Evolutionary conservation across 345 rosid genomes (phyloP).

Genomic region (Pelargonium nanum): DNA sequence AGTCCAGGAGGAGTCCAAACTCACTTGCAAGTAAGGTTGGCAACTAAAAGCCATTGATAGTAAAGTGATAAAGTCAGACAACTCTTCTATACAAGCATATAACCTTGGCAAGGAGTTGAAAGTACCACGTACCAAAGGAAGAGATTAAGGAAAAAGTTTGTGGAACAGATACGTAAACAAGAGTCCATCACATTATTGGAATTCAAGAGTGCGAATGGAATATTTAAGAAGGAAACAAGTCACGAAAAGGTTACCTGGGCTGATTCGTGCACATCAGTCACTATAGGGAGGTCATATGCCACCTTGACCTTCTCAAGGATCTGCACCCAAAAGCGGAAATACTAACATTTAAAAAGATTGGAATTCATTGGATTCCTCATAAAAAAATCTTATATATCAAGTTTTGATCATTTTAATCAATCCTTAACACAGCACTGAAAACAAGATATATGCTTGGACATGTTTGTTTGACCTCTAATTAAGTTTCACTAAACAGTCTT

Average conservation of each 20-base stretch:
- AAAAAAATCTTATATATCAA: background rate
- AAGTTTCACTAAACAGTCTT: no score
- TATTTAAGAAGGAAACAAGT: background rate
- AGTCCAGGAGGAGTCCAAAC: background rate
- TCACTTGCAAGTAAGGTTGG: background rate
- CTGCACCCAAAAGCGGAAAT: slow-evolving; percentile 31
- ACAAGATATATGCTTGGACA: background rate
- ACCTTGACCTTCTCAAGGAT: slow-evolving; percentile 92
- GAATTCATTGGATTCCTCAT: background rate
- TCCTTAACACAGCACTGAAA: background rate
- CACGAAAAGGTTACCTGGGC: slow-evolving; percentile 41
- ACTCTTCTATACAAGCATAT: background rate
- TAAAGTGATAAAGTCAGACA: background rate
- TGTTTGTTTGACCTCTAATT: no score
- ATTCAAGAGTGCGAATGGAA: background rate
- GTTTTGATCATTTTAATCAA: background rate
- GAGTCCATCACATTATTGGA: slow-evolving; percentile 1
- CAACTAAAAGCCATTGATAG: background rate
- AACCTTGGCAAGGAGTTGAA: background rate
- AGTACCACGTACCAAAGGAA: background rate
- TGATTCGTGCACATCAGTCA: slow-evolving; percentile 91
- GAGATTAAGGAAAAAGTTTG: background rate
- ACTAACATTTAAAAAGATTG: background rate
- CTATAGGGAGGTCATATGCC: slow-evolving; percentile 71
- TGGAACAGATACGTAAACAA: background rate